phyloP scores from a whole-genome alignment of 768 basidiomycete species.

The Coprinopsis strossmayeri region DNA sequence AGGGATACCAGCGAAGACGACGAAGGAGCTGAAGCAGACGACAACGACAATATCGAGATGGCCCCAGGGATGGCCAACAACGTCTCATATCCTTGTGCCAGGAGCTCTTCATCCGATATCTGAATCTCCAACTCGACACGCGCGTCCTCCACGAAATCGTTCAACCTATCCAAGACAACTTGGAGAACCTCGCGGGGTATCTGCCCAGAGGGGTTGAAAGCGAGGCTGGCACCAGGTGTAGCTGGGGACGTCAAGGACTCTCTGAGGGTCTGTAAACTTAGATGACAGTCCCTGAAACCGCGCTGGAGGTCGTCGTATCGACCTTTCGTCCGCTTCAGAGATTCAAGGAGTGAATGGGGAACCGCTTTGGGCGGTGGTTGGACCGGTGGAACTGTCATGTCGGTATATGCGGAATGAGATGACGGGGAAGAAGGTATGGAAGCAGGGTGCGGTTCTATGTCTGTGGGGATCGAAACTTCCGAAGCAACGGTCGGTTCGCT shows the following conservation, averaged over 20 bases:
- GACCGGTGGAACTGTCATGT: not conserved
- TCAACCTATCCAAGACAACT: slow-evolving; percentile 52
- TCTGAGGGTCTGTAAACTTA: slow-evolving; percentile 56
- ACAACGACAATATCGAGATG: slow-evolving; percentile 8
- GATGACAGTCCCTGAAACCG: slow-evolving; percentile 63
- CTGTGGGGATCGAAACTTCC: not conserved
- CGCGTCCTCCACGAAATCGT: slow-evolving; percentile 72
- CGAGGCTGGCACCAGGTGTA: too few relatives aligned
- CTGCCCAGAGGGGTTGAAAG: slow-evolving; percentile 8
- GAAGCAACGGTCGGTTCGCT: too few relatives aligned
- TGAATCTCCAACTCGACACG: slow-evolving; percentile 81
- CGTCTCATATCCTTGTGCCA: slow-evolving; percentile 60
- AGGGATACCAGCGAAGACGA: not conserved
- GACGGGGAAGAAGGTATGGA: not conserved
- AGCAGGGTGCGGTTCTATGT: not conserved
- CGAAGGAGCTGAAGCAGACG: not conserved
- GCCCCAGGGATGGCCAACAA: slow-evolving; percentile 57
- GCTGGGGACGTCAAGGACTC: slow-evolving; percentile 19
- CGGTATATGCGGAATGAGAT: too few relatives aligned
- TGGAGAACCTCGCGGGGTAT: slow-evolving; percentile 33
- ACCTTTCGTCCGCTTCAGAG: slow-evolving; percentile 33
- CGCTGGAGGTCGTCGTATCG: slow-evolving; percentile 60
- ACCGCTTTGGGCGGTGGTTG: not conserved
- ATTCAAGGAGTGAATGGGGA: not conserved
- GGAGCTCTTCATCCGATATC: slow-evolving; percentile 62